These are phyloP conservation scores for Leptographium radiaticola DNA, from an alignment of 2,329 filamentous ascomycete genomes.

Conservation along the genomic window DNA sequence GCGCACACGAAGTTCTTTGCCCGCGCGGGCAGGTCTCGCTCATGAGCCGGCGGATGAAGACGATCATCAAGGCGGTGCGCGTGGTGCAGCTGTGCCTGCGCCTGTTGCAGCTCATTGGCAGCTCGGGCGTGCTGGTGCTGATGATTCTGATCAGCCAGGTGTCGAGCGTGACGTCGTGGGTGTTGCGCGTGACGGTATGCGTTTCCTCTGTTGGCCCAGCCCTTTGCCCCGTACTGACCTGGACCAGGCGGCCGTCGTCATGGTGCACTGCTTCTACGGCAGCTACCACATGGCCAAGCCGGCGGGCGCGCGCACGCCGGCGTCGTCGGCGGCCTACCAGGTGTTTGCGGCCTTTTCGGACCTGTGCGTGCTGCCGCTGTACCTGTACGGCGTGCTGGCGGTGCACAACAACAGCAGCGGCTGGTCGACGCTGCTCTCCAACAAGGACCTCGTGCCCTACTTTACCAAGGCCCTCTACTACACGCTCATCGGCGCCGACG, in stretches of 20 bases:
- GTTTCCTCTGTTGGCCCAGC: too few species aligned
- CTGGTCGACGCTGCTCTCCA: slow-evolving; percentile 59
- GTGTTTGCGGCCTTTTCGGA: slow-evolving; percentile 70
- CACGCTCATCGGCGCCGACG: slow-evolving; percentile 47
- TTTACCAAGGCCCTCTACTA: slow-evolving; percentile 59
- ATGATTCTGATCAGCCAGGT: slow-evolving; percentile 65
- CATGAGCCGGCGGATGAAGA: slow-evolving; percentile 59
- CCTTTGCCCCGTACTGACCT: too few species aligned
- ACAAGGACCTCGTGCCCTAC: slow-evolving; percentile 38
- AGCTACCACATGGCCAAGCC: slow-evolving; percentile 68
- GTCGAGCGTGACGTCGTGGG: slow-evolving; percentile 53
- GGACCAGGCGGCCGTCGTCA: slow-evolving; percentile 58
- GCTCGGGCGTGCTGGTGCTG: slow-evolving; percentile 58
- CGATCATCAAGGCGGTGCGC: slow-evolving; percentile 55
- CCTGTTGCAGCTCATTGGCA: slow-evolving; percentile 52
- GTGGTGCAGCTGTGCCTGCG: slow-evolving; percentile 57
- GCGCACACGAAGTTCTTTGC: slow-evolving; percentile 50
- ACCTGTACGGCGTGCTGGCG: slow-evolving; percentile 38
- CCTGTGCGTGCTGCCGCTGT: slow-evolving; percentile 39
- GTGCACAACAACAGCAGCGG: slow-evolving; percentile 27
- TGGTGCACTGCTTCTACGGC: slow-evolving; percentile 60
- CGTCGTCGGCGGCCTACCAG: slow-evolving; percentile 78
- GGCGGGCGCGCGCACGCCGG: slow-evolving; percentile 57
- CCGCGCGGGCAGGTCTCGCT: slow-evolving; percentile 47
- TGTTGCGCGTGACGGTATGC: slow-evolving; percentile 67